Percentiles rank a stretch among this genome's conserved stretches.
Evolutionary conservation across 257 asterid genomes (phyloP).

Genomic region (Fraxinus americana): DNA sequence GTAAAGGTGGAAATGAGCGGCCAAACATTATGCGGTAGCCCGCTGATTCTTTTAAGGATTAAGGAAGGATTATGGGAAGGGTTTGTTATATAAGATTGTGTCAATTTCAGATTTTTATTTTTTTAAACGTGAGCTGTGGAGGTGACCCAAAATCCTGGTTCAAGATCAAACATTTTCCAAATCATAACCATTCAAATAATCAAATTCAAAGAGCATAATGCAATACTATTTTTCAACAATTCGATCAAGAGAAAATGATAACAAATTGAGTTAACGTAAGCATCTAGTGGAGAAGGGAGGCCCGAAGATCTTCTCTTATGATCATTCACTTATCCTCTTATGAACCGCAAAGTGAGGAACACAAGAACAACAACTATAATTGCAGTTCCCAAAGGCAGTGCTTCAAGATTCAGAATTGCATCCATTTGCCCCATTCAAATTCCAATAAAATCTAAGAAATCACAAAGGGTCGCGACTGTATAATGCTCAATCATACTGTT

Average conservation of each 20-base stretch:
- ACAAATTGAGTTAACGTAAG: not conserved
- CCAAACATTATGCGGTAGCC: too few relatives aligned
- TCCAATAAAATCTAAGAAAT: not conserved
- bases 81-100: too few relatives aligned
- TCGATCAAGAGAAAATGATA: not conserved
- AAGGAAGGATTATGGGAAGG: too few relatives aligned
- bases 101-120: too few relatives aligned
- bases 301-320: slow-evolving; percentile 39
- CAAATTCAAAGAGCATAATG: not conserved
- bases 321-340: slow-evolving; percentile 31
- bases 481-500: too few relatives aligned
- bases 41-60: too few relatives aligned
- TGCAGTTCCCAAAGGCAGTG: slow-evolving; percentile 34
- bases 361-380: slow-evolving; percentile 44
- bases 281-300: slow-evolving; percentile 59
- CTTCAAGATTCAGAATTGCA: slow-evolving; percentile 38
- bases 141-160: too few relatives aligned
- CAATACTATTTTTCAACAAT: not conserved
- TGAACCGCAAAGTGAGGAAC: slow-evolving; percentile 41
- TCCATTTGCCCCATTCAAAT: slow-evolving; percentile 40
- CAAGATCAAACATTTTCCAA: not conserved
- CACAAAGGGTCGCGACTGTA: not conserved
- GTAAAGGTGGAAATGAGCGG: too few relatives aligned
- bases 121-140: too few relatives aligned
- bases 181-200: not conserved